These are phyloP conservation scores for Kodamaea alishanica DNA, from an alignment of 1,139 yeast species.

Conservation along the genomic window DNA sequence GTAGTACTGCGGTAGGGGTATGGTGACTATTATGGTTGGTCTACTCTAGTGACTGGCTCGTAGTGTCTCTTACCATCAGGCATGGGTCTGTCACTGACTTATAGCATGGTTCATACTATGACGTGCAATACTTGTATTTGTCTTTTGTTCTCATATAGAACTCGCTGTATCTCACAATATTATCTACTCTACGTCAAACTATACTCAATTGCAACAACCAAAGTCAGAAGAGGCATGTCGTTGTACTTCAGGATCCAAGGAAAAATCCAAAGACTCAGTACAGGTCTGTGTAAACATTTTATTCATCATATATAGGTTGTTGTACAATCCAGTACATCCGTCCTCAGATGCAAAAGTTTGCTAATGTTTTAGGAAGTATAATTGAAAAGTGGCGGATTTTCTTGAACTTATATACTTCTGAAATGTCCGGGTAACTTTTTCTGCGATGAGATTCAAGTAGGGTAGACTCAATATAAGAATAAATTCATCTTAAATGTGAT, in stretches of 20 bases:
- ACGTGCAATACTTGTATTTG: not conserved
- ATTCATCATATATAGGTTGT: conserved; percentile 27
- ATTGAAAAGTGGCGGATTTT: not conserved
- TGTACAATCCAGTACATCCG: conserved; percentile 6
- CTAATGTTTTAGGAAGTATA: conserved; percentile 1
- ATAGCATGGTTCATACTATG: too few relatives aligned
- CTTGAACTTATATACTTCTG: conserved; percentile 2
- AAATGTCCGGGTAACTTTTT: conserved; percentile 9
- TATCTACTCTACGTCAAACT: not conserved
- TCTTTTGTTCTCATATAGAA: conserved; percentile 1
- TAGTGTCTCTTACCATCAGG: not conserved
- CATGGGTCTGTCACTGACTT: conserved; percentile 2
- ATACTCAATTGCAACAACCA: not conserved
- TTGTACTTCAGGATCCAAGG: conserved; percentile 16
- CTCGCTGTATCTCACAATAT: too few relatives aligned
- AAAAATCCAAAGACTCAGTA: conserved; percentile 27
- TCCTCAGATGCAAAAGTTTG: conserved; percentile 6
- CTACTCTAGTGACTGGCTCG: too few relatives aligned
- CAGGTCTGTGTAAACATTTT: conserved; percentile 41
- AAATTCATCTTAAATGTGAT: too few relatives aligned
- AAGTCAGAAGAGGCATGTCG: conserved; percentile 27
- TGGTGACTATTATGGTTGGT: too few relatives aligned
- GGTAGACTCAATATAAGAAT: too few relatives aligned
- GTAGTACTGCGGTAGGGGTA: too few relatives aligned
- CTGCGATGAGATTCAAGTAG: not conserved